Evolutionary conservation across 192 early-diverging fungal species (phyloP).

Genomic region (Backusella parvicylindrica): DNA sequence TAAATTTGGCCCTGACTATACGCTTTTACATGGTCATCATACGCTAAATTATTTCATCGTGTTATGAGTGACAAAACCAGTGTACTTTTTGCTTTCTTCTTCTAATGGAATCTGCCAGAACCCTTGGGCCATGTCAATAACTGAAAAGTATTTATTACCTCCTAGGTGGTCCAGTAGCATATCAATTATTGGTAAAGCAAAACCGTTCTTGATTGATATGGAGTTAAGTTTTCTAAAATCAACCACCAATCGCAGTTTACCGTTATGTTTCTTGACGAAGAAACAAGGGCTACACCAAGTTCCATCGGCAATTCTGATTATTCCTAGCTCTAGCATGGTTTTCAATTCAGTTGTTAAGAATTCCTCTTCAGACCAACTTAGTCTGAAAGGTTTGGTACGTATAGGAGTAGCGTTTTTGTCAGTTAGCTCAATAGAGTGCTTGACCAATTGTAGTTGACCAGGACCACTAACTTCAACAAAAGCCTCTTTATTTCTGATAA

Average conservation of each 20-base stretch:
- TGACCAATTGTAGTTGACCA: not conserved
- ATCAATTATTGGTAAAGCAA: slow-evolving; percentile 39
- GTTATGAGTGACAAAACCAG: slow-evolving; percentile 35
- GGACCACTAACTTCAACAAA: slow-evolving; percentile 2
- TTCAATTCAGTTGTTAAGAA: slow-evolving; percentile 8
- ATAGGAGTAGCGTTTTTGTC: not conserved
- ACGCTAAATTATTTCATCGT: too few relatives aligned
- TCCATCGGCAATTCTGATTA: slow-evolving; percentile 20
- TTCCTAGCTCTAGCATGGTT: slow-evolving; percentile 21
- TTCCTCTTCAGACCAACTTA: slow-evolving; percentile 13
- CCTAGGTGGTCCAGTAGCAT: slow-evolving; percentile 23
- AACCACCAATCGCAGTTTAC: slow-evolving; percentile 17
- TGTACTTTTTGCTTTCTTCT: not conserved
- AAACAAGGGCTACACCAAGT: slow-evolving; percentile 36
- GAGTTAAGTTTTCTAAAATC: slow-evolving; percentile 44
- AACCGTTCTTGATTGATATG: slow-evolving; percentile 32
- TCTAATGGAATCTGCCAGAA: slow-evolving; percentile 12
- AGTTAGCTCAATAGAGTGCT: not conserved
- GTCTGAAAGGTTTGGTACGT: slow-evolving; percentile 6
- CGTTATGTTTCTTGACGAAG: slow-evolving; percentile 39
- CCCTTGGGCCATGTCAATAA: not conserved
- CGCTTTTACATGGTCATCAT: too few relatives aligned
- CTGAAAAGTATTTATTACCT: slow-evolving; percentile 22
- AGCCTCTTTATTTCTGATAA: not conserved
- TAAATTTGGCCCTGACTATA: too few relatives aligned